Evolutionary conservation across 2,329 filamentous ascomycete genomes (phyloP).

Genomic region (Cucurbitaria berberidis): DNA sequence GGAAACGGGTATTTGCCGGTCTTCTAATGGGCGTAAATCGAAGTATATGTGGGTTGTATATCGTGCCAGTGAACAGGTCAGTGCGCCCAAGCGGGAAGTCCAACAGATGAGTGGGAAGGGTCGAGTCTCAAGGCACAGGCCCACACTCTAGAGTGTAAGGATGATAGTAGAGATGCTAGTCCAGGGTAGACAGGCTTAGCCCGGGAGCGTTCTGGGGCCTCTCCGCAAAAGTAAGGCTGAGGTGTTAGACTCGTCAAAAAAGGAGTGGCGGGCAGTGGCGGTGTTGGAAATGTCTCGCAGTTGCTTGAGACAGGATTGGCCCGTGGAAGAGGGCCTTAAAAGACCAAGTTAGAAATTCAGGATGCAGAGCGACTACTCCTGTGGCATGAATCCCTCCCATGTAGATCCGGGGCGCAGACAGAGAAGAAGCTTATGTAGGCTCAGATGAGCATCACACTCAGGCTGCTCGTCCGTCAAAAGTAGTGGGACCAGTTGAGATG

Average conservation of each 20-base stretch:
- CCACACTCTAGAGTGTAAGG: constrained; percentile 38
- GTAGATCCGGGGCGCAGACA: constrained; percentile 41
- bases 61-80: constrained; percentile 36
- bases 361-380: constrained; percentile 17
- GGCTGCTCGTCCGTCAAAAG: constrained; percentile 20
- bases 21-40: constrained; percentile 23
- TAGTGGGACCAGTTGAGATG: constrained; percentile 23
- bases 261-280: constrained; percentile 46
- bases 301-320: constrained; percentile 37
- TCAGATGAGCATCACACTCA: constrained; percentile 31
- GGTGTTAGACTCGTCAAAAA: constrained; percentile 32
- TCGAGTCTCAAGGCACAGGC: constrained; percentile 40
- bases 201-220: constrained; percentile 34
- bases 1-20: constrained; percentile 16
- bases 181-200: constrained; percentile 43
- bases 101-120: constrained; percentile 33
- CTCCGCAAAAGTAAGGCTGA: constrained; percentile 47
- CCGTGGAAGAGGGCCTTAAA: constrained; percentile 35
- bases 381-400: constrained; percentile 13
- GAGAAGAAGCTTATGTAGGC: constrained; percentile 31
- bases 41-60: constrained; percentile 37
- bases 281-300: constrained; percentile 46
- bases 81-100: constrained; percentile 36
- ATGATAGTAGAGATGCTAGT: constrained; percentile 41
- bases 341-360: constrained; percentile 35